Evolutionary conservation across 345 rosid species (phyloP), one percentile per base, ranked within the genome.

Genomic region (Salix caprea): DNA sequence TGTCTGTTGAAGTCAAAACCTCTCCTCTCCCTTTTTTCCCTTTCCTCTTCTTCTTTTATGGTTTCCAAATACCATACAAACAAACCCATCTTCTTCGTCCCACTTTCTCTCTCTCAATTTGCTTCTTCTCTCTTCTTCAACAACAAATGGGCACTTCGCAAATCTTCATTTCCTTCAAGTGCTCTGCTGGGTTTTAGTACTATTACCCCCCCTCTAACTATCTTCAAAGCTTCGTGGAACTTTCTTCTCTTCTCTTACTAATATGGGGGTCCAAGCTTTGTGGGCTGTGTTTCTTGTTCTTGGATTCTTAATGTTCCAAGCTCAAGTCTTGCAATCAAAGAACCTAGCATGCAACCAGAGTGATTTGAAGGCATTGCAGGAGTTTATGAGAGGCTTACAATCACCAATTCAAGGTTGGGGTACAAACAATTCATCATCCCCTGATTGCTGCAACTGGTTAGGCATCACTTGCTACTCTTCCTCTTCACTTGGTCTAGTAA

Each of bases 361-460:
- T 80, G 97, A 93, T 81, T 82, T 79, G 64, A 76, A 19, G 4
- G 94, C 91, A 12, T 85, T 93, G 36, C 77, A 14, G 52, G 86
- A 78, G 65, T 89, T 93, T 73, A 48, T 74, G 80, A 28, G 30
- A 4, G 85, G 76, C 58, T 78, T 91, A 69, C 82, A 83, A 11
- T 75, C 81, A 9, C 75, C 76, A 24, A 86, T 90, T 65, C 79
- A 73, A 1, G 90, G 74, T 6, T 91, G 93, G 92, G 66, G 54
- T 8, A 7, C 65, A 13, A 86, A 77, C 74, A 23, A n/a, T n/a
- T 58, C 64, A 58, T 72, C 79, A 13, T 84, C 87, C 7, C 18
- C 62, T 46, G 84, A 85, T 69, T 93, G 96, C 85, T 89, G 97
- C 67, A 32, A 48, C 36, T 93, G 96, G 96, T 69, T 56, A 10